phyloP scores from a whole-genome alignment of 108 stramenopile species.

The Mediolabrus comicus region DNA sequence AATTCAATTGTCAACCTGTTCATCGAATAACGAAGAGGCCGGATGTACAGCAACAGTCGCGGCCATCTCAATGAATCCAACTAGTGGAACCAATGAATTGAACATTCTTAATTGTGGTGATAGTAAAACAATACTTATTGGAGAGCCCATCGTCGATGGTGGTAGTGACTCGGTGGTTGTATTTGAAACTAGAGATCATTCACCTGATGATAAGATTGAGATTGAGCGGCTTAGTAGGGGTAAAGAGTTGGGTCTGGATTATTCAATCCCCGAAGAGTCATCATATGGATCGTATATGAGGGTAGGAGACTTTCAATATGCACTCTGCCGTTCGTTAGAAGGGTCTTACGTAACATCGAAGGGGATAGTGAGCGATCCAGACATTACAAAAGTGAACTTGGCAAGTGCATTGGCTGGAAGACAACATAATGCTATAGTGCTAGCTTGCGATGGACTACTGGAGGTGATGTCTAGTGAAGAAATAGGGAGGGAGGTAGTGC shows the following conservation, averaged over 20 bases:
- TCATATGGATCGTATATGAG: conserved; percentile 49
- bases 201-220: conserved; percentile 60
- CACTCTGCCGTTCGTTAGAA: conserved; percentile 65
- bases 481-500: conserved; percentile 56
- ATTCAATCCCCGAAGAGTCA: conserved; percentile 63
- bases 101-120: conserved; percentile 79
- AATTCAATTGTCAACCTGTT: too few species aligned
- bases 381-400: conserved; percentile 44
- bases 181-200: conserved; percentile 72
- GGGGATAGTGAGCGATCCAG: conserved; percentile 71
- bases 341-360: conserved; percentile 73
- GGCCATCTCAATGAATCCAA: conserved; percentile 54
- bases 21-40: too few species aligned
- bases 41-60: conserved; percentile 70
- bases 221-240: conserved; percentile 51
- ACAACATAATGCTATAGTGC: conserved; percentile 51
- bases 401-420: conserved; percentile 25
- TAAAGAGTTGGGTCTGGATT: conserved; percentile 50
- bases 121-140: conserved; percentile 63
- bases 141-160: conserved; percentile 12
- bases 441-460: conserved; percentile 79
- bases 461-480: conserved; percentile 81
- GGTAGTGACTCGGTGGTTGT: conserved; percentile 46
- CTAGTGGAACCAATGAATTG: conserved; percentile 45
- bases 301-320: conserved; percentile 77